Evolutionary conservation across 2,329 filamentous ascomycete genomes (phyloP).

Genomic region (Talaromyces islandicus): DNA sequence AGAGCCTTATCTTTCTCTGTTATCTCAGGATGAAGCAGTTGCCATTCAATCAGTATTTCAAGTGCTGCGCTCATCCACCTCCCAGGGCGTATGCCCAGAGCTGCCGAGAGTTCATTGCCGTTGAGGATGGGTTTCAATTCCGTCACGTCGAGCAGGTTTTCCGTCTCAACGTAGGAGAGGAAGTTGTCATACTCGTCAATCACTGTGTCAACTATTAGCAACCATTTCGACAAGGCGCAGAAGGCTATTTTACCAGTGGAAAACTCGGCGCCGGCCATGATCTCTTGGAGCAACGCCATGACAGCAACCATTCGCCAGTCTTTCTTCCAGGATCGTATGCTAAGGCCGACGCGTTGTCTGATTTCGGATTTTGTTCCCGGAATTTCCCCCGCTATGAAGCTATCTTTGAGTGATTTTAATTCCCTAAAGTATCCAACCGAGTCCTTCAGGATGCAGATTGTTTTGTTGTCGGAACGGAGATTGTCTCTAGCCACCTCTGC

Average conservation of each 20-base stretch:
- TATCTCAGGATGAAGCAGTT: slow-evolving; percentile 68
- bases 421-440: slow-evolving; percentile 57
- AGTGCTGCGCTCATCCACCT: slow-evolving; percentile 80
- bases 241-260: slow-evolving; percentile 23
- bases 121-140: slow-evolving; percentile 62
- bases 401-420: slow-evolving; percentile 56
- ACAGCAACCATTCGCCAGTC: slow-evolving; percentile 36
- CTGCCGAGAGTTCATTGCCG: slow-evolving; percentile 65
- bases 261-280: slow-evolving; percentile 27
- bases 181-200: slow-evolving; percentile 50
- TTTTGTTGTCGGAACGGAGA: slow-evolving; percentile 71
- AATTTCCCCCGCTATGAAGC: slow-evolving; percentile 21
- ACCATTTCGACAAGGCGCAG: neutral
- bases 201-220: slow-evolving; percentile 27
- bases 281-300: slow-evolving; percentile 35
- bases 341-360: slow-evolving; percentile 30
- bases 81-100: slow-evolving; percentile 59
- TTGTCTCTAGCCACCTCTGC: slow-evolving; percentile 67
- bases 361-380: slow-evolving; percentile 26
- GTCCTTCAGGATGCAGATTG: slow-evolving; percentile 61
- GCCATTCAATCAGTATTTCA: slow-evolving; percentile 79
- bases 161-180: slow-evolving; percentile 44
- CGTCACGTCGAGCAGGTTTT: slow-evolving; percentile 47
- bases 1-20: slow-evolving; percentile 56
- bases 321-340: slow-evolving; percentile 29